Evolutionary conservation across 2,329 filamentous ascomycete species (phyloP).

Genomic region (Ophiognomonia clavigignenti-juglandacearum): DNA sequence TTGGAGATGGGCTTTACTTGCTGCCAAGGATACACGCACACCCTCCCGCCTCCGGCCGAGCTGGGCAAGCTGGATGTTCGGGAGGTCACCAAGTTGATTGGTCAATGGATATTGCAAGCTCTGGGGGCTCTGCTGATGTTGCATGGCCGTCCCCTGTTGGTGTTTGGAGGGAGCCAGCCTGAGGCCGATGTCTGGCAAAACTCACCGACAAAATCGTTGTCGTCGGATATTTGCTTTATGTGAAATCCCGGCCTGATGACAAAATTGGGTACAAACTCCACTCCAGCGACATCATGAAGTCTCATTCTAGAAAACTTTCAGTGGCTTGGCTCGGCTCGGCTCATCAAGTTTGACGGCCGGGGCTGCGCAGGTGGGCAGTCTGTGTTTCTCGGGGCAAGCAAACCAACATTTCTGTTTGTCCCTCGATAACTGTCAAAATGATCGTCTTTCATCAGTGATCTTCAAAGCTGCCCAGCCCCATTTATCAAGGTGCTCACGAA

Average conservation of each 20-base stretch:
- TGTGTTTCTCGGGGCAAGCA: too few species aligned
- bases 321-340: conserved; percentile 1
- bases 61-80: conserved; percentile 6
- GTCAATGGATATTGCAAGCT: conserved; percentile 5
- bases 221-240: conserved; percentile 1
- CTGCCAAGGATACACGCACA: conserved; percentile 3
- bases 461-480: neutral
- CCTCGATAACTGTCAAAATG: too few species aligned
- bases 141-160: conserved; percentile 5
- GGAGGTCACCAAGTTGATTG: conserved; percentile 10
- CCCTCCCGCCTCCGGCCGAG: neutral
- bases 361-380: too few species aligned
- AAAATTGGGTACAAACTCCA: conserved; percentile 15
- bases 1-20: too few species aligned
- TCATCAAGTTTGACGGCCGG: too few species aligned
- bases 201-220: conserved; percentile 1
- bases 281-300: conserved; percentile 1
- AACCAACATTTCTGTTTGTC: too few species aligned
- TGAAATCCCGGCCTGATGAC: neutral
- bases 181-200: neutral
- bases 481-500: neutral
- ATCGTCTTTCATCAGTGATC: neutral
- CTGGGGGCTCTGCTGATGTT: neutral
- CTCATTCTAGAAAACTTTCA: neutral
- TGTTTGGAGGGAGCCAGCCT: conserved; percentile 7